Base-by-base conservation (phyloP, 2,329 filamentous ascomycete species). In the Pseudogymnoascus sp. region DNA sequence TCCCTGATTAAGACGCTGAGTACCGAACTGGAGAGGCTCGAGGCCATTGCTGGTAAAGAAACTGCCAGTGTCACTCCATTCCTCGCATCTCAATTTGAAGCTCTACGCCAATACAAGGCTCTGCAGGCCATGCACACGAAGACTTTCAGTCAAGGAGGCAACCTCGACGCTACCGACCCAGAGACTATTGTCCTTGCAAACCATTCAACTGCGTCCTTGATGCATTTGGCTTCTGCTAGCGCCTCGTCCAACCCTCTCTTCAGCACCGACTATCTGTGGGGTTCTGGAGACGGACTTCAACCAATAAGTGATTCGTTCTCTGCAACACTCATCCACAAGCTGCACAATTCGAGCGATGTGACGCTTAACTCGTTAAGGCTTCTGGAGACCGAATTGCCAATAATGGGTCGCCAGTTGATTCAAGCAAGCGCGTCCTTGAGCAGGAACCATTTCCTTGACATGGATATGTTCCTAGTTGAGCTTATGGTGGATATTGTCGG, bases 371-470 rank as follows among this genome's bases (percentile, higher is more conserved):
- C 85, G 44, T 75, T 91, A 59, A 79, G 82, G 50, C 78, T 88
- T 16, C 77, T 91, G 0, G 86, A 89, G 72, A 77, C 79, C 1
- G 89, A 91, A 70, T 75, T 90, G 60, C 84, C 85, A 7, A 77
- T 82, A 2, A 76, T 90, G 64, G 84, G 84, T 8, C 78, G 79
- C 50, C 81, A 84, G 44, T 25, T 74, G 36, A 66, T 69, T 1
- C 38, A 40, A 4, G 69, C 69, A 21, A 72, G 65, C 59, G 59
- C 59, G 2, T 64, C 62, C 1, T 11, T 63, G 69, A 89, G 25
- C 75, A 81, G 59, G 71, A 75, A 37, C 78, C 84, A 64, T 81
- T 80, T 62, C 70, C 75, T 34, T 75, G 83, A 25, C 73, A 88
- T 74, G 14, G 69, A 71, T 56, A 53, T 63, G 12, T 38, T 70